These are phyloP conservation scores for Fusarium ambrosium DNA, from an alignment of 2,329 filamentous ascomycete species.

Conservation along the genomic window DNA sequence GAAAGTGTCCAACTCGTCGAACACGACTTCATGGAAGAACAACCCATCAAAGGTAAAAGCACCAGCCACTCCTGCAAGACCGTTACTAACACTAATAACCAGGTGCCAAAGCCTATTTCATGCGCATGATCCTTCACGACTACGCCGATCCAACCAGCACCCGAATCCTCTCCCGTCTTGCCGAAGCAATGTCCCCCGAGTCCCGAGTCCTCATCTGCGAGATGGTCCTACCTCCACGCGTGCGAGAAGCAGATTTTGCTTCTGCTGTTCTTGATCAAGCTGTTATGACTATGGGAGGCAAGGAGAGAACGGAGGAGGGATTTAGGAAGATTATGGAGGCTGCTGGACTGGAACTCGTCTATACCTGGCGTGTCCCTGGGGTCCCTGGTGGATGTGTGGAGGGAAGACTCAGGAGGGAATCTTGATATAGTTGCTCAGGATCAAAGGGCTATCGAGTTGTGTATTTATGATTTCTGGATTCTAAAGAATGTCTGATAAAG, in stretches of 20 bases:
- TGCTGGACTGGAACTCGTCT: slow-evolving; percentile 49
- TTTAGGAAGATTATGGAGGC: slow-evolving; percentile 48
- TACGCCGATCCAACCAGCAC: slow-evolving; percentile 47
- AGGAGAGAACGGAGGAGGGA: slow-evolving; percentile 48
- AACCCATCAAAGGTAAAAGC: slow-evolving; percentile 48
- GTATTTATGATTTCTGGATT: background rate
- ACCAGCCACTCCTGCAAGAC: background rate
- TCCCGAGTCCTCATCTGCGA: slow-evolving; percentile 52
- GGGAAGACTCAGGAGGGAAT: slow-evolving; percentile 28
- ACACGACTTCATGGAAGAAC: slow-evolving; percentile 50
- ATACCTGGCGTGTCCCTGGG: slow-evolving; percentile 40
- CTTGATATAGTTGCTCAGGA: background rate
- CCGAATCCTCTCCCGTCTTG: slow-evolving; percentile 46
- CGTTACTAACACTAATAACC: background rate
- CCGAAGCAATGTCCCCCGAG: slow-evolving; percentile 45
- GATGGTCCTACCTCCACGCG: slow-evolving; percentile 49
- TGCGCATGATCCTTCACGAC: slow-evolving; percentile 53
- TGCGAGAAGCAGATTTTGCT: slow-evolving; percentile 48
- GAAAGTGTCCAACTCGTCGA: slow-evolving; percentile 33
- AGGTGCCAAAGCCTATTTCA: slow-evolving; percentile 54
- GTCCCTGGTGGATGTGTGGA: slow-evolving; percentile 47
- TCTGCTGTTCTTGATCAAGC: slow-evolving; percentile 50
- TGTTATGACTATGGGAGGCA: slow-evolving; percentile 53
- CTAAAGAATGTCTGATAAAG: background rate
- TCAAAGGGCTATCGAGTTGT: background rate